These are phyloP conservation scores for Daedaleopsis nitida DNA, from an alignment of 768 basidiomycete species.

Conservation along the genomic window DNA sequence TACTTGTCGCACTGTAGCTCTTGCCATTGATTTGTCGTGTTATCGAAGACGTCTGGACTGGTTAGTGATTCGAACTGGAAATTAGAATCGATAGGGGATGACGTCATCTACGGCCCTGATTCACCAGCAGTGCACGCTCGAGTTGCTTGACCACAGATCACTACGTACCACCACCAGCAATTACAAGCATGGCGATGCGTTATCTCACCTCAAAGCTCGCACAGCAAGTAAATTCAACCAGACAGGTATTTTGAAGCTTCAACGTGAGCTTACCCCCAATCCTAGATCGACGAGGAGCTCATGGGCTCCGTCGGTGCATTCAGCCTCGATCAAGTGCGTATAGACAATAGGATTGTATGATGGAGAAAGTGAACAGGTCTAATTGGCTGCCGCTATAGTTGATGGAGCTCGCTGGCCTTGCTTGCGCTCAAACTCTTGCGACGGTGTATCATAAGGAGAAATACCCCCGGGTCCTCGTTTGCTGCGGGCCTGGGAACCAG, in stretches of 20 bases:
- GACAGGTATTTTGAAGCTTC: not conserved
- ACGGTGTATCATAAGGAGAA: constrained; percentile 70
- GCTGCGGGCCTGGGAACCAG: constrained; percentile 97
- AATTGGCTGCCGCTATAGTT: constrained; percentile 49
- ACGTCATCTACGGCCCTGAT: not conserved
- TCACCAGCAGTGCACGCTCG: not conserved
- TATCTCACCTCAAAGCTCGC: constrained; percentile 74
- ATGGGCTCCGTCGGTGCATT: constrained; percentile 90
- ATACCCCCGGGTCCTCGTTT: constrained; percentile 83
- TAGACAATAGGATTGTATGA: not conserved
- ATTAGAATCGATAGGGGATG: not conserved
- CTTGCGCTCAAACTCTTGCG: constrained; percentile 87
- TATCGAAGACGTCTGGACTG: not conserved
- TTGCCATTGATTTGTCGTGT: not conserved
- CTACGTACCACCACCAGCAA: not conserved
- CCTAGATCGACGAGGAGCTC: constrained; percentile 90
- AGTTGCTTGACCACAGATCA: not conserved
- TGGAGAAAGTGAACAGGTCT: not conserved
- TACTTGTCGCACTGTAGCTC: not conserved
- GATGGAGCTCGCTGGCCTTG: constrained; percentile 95
- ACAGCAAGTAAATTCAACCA: constrained; percentile 56
- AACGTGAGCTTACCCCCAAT: constrained; percentile 2
- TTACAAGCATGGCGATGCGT: constrained; percentile 51
- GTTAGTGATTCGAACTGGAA: not conserved
- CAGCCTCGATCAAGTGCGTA: constrained; percentile 84